These are phyloP conservation scores for Pezicula radicicola DNA, from an alignment of 2,329 filamentous ascomycete genomes.

Conservation along the genomic window DNA sequence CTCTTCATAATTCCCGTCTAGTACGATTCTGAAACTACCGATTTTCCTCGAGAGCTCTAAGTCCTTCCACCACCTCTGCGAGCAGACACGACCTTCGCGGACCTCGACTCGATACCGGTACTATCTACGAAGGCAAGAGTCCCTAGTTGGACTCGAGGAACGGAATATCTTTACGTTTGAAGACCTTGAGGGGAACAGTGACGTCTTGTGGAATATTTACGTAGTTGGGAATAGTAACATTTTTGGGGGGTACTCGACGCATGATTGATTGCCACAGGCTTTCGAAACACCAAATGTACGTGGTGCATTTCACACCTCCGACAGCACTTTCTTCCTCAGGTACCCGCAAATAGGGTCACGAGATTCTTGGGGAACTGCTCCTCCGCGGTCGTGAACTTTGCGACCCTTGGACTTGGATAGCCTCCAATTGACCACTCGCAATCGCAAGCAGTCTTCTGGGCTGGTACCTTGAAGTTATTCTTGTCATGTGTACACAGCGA, in stretches of 20 bases:
- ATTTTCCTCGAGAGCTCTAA: too few species aligned
- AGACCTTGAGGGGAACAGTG: too few species aligned
- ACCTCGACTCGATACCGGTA: too few species aligned
- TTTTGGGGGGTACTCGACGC: conserved; percentile 3
- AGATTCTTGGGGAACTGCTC: background rate
- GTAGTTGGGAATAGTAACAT: too few species aligned
- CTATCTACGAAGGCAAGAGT: too few species aligned
- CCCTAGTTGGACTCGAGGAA: too few species aligned
- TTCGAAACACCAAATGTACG: conserved; percentile 29
- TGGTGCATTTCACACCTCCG: background rate
- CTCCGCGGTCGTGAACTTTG: background rate
- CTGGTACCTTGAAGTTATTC: conserved; percentile 10
- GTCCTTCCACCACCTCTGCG: too few species aligned
- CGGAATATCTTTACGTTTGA: too few species aligned
- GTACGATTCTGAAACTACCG: too few species aligned
- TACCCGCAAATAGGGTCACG: background rate
- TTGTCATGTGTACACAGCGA: conserved; percentile 2
- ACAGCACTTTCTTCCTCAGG: conserved; percentile 2
- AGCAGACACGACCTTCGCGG: too few species aligned
- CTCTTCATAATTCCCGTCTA: too few species aligned
- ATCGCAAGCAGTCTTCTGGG: conserved; percentile 4
- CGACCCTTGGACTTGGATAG: background rate
- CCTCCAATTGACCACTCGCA: conserved; percentile 7
- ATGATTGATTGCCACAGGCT: conserved; percentile 23
- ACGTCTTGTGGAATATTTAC: too few species aligned